These are phyloP conservation scores for Colletotrichum plurivorum DNA, from an alignment of 2,329 filamentous ascomycete genomes.

Conservation along the genomic window DNA sequence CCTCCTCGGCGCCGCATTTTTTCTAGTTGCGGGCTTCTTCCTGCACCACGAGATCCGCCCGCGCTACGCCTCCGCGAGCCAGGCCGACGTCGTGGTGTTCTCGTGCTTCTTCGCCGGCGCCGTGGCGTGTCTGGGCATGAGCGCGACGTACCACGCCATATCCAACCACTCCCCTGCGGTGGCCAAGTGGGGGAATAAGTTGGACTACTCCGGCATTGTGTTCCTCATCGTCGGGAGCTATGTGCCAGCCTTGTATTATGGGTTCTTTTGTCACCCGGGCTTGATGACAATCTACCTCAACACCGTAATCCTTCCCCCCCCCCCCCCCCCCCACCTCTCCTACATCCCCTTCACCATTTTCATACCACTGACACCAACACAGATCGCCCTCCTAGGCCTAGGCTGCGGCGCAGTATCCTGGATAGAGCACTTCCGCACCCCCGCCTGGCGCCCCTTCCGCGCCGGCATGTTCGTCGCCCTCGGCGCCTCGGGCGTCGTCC, in stretches of 20 bases:
- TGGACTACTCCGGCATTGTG: conserved; percentile 96
- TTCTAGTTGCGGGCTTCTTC: conserved; percentile 64
- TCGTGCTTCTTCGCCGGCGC: conserved; percentile 85
- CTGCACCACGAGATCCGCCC: conserved; percentile 72
- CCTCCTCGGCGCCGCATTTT: conserved; percentile 74
- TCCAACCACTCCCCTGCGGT: conserved; percentile 87
- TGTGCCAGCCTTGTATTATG: conserved; percentile 90
- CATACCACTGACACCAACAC: conserved; percentile 36
- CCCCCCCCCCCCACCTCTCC: no score
- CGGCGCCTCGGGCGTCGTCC: conserved; percentile 86
- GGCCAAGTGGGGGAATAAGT: conserved; percentile 87
- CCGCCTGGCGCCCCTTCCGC: conserved; percentile 86
- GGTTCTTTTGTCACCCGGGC: conserved; percentile 78
- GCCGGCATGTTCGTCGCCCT: conserved; percentile 91
- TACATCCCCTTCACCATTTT: no score
- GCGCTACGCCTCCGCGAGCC: conserved; percentile 74
- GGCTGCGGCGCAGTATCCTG: conserved; percentile 84
- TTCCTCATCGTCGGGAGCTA: conserved; percentile 92
- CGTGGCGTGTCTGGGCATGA: conserved; percentile 82
- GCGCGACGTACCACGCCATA: conserved; percentile 87
- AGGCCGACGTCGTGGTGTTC: conserved; percentile 79
- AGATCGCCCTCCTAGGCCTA: conserved; percentile 85
- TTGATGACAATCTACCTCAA: conserved; percentile 81
- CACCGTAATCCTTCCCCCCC: conserved; percentile 67
- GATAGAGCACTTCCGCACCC: conserved; percentile 86